Conservation (phyloP, 1,139 yeast species). For the Pichia sp. region DNA sequence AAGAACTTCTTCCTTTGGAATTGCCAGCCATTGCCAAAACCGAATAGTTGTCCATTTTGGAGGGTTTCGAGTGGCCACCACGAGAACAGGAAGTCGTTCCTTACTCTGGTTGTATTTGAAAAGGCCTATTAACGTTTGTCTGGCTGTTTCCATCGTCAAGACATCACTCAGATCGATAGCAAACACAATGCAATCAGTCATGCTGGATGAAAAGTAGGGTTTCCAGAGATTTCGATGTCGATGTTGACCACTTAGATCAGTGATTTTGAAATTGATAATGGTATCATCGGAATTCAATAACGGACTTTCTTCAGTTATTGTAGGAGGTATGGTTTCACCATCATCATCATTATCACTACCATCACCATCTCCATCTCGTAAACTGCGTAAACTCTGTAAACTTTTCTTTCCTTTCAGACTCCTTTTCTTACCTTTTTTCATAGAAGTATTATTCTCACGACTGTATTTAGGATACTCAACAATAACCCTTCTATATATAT, state of each 20-base stretch:
- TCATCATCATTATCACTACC: neutral
- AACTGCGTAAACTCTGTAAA: neutral
- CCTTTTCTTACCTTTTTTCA: neutral
- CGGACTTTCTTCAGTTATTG: neutral
- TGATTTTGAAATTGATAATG: conserved; percentile 14
- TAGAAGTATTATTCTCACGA: neutral
- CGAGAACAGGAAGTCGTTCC: conserved; percentile 18
- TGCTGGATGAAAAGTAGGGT: conserved; percentile 1
- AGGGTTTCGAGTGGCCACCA: conserved; percentile 19
- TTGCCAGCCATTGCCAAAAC: neutral
- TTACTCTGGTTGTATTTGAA: conserved; percentile 17
- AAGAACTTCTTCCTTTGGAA: neutral
- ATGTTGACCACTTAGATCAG: conserved; percentile 26
- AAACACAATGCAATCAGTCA: conserved; percentile 18
- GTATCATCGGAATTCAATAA: neutral
- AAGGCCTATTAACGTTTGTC: conserved; percentile 13
- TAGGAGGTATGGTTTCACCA: neutral
- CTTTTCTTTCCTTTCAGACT: neutral
- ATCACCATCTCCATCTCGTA: neutral
- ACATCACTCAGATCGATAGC: conserved; percentile 24
- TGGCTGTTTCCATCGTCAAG: conserved; percentile 18
- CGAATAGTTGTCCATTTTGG: neutral
- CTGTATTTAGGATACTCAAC: neutral
- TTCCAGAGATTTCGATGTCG: conserved; percentile 20
- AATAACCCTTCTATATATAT: neutral